These are phyloP conservation scores for Zymoseptoria pseudotritici DNA, from an alignment of 2,329 filamentous ascomycete species.

Conservation along the genomic window DNA sequence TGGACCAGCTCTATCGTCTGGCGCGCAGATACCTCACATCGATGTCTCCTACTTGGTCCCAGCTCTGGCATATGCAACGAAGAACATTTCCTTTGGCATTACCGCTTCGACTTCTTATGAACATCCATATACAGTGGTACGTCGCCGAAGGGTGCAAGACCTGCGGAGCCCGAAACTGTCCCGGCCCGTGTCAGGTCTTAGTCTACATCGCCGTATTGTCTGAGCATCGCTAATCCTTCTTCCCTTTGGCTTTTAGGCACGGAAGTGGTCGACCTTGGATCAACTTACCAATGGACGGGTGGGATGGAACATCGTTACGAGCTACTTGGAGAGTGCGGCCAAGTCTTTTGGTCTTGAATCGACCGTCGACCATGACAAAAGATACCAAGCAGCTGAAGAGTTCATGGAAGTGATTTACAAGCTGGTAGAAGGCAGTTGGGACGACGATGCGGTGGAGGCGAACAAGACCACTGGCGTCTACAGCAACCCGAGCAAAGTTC, in stretches of 20 bases:
- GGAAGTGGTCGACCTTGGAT: constrained; percentile 31
- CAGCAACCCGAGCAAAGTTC: constrained; percentile 48
- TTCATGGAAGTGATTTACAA: constrained; percentile 32
- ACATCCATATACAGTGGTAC: constrained; percentile 26
- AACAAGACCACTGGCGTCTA: constrained; percentile 54
- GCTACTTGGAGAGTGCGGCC: constrained; percentile 42
- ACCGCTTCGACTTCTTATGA: constrained; percentile 34
- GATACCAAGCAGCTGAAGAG: constrained; percentile 43
- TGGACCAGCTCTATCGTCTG: constrained; percentile 49
- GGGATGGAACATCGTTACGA: constrained; percentile 46
- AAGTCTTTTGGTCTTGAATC: constrained; percentile 40
- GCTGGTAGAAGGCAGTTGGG: constrained; percentile 26
- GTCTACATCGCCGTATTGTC: too few species aligned
- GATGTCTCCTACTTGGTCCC: constrained; percentile 40
- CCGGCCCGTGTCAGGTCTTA: too few species aligned
- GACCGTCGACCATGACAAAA: constrained; percentile 44
- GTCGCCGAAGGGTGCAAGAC: too few species aligned
- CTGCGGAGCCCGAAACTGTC: too few species aligned
- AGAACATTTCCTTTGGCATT: constrained; percentile 35
- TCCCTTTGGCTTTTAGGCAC: constrained; percentile 12
- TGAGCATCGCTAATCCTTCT: too few species aligned
- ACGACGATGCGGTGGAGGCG: constrained; percentile 34
- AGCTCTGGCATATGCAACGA: constrained; percentile 40
- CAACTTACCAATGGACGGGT: constrained; percentile 32
- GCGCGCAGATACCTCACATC: constrained; percentile 61